phyloP scores from a whole-genome alignment of 176 grass and related monocot species.

The Stipa capillata region DNA sequence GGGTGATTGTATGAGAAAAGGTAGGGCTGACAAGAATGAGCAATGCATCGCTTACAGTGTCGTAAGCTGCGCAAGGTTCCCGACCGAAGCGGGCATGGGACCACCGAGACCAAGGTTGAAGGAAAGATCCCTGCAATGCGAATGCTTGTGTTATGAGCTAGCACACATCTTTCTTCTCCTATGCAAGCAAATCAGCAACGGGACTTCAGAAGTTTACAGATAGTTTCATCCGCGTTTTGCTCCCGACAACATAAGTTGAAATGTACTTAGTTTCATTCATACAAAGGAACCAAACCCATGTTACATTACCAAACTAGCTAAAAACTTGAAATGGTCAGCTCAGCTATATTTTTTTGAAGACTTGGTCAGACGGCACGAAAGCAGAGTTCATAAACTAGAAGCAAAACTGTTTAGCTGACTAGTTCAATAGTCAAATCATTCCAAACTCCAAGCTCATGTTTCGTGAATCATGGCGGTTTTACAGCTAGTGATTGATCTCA shows the following conservation, averaged over 20 bases:
- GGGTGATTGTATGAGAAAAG: neutral
- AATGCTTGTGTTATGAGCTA: neutral
- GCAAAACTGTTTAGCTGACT: neutral
- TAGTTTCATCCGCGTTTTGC: neutral
- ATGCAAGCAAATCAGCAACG: neutral
- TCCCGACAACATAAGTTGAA: neutral
- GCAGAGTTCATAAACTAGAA: neutral
- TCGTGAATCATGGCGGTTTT: no score
- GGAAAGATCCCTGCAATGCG: conserved; percentile 51
- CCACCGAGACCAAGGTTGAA: conserved; percentile 36
- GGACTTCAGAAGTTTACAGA: neutral
- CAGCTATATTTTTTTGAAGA: neutral
- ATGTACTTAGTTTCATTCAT: neutral
- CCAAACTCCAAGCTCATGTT: no score
- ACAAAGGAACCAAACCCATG: neutral
- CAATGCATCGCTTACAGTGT: conserved; percentile 20
- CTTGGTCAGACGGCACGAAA: neutral
- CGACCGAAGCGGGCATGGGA: conserved; percentile 18
- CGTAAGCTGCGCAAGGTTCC: conserved; percentile 18
- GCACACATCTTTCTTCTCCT: no score
- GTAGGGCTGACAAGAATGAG: neutral
- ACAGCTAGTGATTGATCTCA: neutral
- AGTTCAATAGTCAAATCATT: no score
- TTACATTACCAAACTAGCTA: neutral
- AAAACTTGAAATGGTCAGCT: conserved; percentile 10